Percentiles rank a stretch among this genome's conserved stretches.
Conservation (phyloP, 2,329 filamentous ascomycete species). For the Rutstroemia sp. region DNA sequence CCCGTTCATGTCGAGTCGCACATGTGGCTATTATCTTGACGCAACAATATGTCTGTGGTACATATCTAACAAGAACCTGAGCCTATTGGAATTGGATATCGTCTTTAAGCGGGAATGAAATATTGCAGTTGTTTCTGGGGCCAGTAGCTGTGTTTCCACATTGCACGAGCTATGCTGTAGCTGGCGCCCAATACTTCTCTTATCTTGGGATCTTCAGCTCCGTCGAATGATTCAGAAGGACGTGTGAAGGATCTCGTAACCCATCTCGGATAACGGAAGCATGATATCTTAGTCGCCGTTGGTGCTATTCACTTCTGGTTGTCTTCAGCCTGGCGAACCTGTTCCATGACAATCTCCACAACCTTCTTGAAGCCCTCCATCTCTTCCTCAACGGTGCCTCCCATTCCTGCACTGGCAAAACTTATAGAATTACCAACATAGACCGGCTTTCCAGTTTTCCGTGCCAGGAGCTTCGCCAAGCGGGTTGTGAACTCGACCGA, state of each 20-base stretch:
- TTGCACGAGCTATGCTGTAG: slow-evolving; percentile 7
- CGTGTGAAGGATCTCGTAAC: neutral
- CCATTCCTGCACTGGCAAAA: slow-evolving; percentile 64
- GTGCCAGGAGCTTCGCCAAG: slow-evolving; percentile 75
- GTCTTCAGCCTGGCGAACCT: slow-evolving; percentile 36
- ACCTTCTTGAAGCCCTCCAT: slow-evolving; percentile 79
- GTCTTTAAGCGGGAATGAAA: neutral
- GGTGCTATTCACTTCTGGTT: slow-evolving; percentile 10
- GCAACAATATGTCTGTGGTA: slow-evolving; percentile 2
- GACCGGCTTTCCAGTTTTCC: slow-evolving; percentile 63
- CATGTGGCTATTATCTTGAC: slow-evolving; percentile 7
- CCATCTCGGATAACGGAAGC: neutral
- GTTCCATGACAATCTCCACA: slow-evolving; percentile 58
- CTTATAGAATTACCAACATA: slow-evolving; percentile 88
- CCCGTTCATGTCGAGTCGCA: slow-evolving; percentile 4
- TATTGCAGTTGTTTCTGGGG: neutral
- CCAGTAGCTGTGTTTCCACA: neutral
- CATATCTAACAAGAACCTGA: neutral
- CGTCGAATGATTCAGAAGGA: neutral
- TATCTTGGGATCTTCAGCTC: neutral
- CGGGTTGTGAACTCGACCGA: slow-evolving; percentile 83
- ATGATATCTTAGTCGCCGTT: neutral
- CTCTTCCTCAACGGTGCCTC: slow-evolving; percentile 84
- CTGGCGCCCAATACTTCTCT: neutral
- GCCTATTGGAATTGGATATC: neutral